phyloP scores from a whole-genome alignment of 73 alveolate genomes.

The Breviolum minutum region DNA sequence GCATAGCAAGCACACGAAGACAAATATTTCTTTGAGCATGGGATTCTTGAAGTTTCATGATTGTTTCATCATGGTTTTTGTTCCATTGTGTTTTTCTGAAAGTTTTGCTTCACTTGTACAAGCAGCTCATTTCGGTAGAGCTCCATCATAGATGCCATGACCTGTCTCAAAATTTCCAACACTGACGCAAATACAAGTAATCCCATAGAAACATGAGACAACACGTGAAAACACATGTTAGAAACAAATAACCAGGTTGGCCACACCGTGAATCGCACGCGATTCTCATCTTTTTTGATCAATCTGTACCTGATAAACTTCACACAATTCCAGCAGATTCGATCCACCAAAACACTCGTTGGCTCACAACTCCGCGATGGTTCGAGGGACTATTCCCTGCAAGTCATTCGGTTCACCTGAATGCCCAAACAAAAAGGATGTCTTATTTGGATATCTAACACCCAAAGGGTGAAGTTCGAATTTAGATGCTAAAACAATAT shows the following conservation, averaged over 20 bases:
- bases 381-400: slow-evolving; percentile 68
- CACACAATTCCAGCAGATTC: neutral
- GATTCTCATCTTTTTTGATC: slow-evolving; percentile 79
- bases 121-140: slow-evolving; percentile 72
- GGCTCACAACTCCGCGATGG: slow-evolving; percentile 63
- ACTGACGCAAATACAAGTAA: neutral
- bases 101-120: no score
- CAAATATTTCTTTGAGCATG: no score
- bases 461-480: no score
- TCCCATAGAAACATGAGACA: neutral
- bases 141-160: slow-evolving; percentile 92
- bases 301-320: slow-evolving; percentile 45
- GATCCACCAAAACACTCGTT: neutral
- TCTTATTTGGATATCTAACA: neutral
- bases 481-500: no score
- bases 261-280: slow-evolving; percentile 67
- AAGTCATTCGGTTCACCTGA: slow-evolving; percentile 59
- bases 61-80: no score
- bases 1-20: no score
- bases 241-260: neutral
- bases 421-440: no score
- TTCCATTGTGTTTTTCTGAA: no score
- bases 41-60: no score
- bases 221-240: neutral
- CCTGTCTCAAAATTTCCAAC: neutral